These are phyloP conservation scores for Yamadazyma atlantica DNA, from an alignment of 1,139 yeast genomes.

Conservation along the genomic window DNA sequence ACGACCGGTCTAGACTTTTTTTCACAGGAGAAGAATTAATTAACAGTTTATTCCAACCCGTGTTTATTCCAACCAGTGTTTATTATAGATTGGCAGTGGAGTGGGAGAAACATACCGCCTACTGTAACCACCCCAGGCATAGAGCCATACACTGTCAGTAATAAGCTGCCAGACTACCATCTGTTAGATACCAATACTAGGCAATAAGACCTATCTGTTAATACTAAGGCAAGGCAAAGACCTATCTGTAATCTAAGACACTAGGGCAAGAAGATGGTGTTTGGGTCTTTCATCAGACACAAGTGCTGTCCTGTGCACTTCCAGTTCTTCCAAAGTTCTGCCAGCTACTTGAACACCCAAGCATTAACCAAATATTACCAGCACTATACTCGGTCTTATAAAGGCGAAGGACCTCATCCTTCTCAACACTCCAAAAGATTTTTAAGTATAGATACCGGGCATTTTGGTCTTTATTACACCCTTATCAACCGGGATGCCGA, in stretches of 20 bases:
- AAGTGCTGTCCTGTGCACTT: conserved; percentile 20
- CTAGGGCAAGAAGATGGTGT: conserved; percentile 8
- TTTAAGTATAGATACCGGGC: conserved; percentile 39
- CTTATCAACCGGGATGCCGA: conserved; percentile 42
- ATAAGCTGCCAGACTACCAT: no score
- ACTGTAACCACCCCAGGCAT: no score
- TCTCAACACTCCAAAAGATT: conserved; percentile 21
- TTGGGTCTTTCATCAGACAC: conserved; percentile 23
- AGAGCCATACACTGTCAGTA: no score
- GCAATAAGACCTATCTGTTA: no score
- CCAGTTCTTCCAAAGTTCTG: conserved; percentile 43
- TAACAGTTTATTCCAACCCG: no score
- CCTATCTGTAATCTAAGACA: neutral
- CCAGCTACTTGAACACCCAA: conserved; percentile 32
- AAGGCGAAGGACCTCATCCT: conserved; percentile 34
- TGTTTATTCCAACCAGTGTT: no score
- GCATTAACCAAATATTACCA: conserved; percentile 22
- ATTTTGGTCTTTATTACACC: conserved; percentile 46
- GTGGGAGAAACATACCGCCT: no score
- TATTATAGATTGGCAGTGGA: no score
- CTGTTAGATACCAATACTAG: no score
- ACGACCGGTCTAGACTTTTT: no score
- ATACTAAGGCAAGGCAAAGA: no score
- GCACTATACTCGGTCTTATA: conserved; percentile 22
- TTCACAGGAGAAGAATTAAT: no score